Evolutionary conservation across 2,329 filamentous ascomycete genomes (phyloP), one percentile per base, ranked within the genome.

Genomic region (Thelonectria blattea): DNA sequence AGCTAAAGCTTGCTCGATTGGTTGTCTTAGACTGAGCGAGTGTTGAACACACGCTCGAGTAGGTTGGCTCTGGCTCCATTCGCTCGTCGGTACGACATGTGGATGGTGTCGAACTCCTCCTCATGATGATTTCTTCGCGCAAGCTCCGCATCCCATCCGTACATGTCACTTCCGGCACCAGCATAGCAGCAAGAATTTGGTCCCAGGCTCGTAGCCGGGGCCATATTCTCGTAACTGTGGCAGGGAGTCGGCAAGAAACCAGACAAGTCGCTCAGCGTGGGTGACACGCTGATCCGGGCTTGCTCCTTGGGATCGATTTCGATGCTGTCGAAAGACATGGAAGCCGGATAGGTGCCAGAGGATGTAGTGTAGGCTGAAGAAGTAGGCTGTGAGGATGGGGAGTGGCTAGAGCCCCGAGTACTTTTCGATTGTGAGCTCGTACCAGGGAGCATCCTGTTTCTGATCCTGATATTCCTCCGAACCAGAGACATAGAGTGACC

Each of bases 111-210:
- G 42, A 56, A 57, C n/a, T 58, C 60, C n/a, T 65, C 56, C 10
- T 59, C 48, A 30, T 4, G 59, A 51, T 17, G 57, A 50, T 17
- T 54, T 60, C 50, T 62, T 48, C 68, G 69, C 15, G 69, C 58
- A 45, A 71, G 69, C 63, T 81, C 81, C 10, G 81, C 81, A 60
- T 85, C 82, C 83, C 83, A 86, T 12, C 83, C 83, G 57, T 85
- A 85, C 5, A 78, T 65, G 56, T 85, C 82, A 18, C 52, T 56
- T 6, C 62, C 50, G 2, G 66, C 54, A 9, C 66, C 62, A 3
- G 67, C 57, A 41, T 61, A 65, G 45, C 62, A 60, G 30, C 60
- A 69, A 2, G 61, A 61, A 17, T 63, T 39, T 1, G 58, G 41
- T 34, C 63, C 67, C 12, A 57, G 52, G 42, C 46, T 63, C 8